Base-by-base conservation (phyloP, 352 stramenopile genomes). In the Globisporangium carolinianum region DNA sequence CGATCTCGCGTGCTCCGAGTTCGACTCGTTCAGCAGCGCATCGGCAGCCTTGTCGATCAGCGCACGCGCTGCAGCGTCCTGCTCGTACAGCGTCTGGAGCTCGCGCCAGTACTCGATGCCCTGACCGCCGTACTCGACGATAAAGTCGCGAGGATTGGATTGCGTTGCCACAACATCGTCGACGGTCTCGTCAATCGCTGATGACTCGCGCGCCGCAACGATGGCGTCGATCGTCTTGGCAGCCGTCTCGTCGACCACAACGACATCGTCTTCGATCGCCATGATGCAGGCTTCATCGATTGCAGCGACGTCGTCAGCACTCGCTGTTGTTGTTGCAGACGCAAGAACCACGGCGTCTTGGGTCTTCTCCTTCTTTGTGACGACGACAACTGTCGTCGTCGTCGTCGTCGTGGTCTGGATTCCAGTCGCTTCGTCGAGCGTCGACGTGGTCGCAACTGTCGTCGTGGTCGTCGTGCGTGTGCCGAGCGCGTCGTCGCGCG, bases 91-190 rank as follows among this genome's bases (percentile, higher is more conserved):
- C 41, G 52, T 49, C 39, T 70, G 63, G 48, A 94, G 62, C 62
- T 91, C 81, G 51, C 65, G 66, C 66, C 79, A 87, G 71, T 88
- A 91, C n/a, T 67, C 58, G 48, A 73, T 70, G 32, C 77, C 78
- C 45, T 94, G 84, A 56, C 84, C 84, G 60, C 79, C 76, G 66
- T 89, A 91, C 65, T 89, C 67, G 32, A 74, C 61, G 36, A 90
- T 69, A 17, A 75, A 32, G 24, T 32, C 24, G 24, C 24, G 24
- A 32, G 24, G 24, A 32, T 3, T 32, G 2, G 24, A 3, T 3
- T 32, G 24, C 24, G 24, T 32, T 32, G 24, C 24, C 24, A 32
- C 24, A 32, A 32, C 24, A 32, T 32, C 2, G 24, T 32, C 24
- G 2, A 32, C 24, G 24, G 24, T 32, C 24, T 32, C 24, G 24